These are phyloP conservation scores for Salix udensis DNA, from an alignment of 345 rosid genomes.

Conservation along the genomic window DNA sequence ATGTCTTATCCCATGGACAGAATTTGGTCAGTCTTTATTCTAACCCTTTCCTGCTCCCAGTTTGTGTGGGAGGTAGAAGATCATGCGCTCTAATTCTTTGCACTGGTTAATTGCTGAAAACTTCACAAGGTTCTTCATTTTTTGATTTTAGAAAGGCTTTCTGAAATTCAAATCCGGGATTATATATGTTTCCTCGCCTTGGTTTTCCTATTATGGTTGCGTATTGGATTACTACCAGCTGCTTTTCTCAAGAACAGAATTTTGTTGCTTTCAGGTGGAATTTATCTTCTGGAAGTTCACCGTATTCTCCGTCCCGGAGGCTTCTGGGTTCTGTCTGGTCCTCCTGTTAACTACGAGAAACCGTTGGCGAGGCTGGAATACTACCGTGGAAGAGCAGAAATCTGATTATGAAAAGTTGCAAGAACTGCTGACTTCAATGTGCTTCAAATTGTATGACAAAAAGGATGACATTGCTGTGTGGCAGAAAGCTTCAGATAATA, in stretches of 20 bases:
- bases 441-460: conserved; percentile 81
- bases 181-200: too few relatives aligned
- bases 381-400: conserved; percentile 85
- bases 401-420: conserved; percentile 78
- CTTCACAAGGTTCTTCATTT: neutral
- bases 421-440: conserved; percentile 76
- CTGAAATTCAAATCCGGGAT: neutral
- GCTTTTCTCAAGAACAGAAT: conserved; percentile 6
- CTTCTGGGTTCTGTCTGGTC: conserved; percentile 97
- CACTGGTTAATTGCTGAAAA: neutral
- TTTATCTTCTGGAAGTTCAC: conserved; percentile 85
- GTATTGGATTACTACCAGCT: neutral
- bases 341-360: conserved; percentile 86
- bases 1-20: conserved; percentile 99
- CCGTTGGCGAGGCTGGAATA: conserved; percentile 98
- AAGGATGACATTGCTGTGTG: conserved; percentile 95
- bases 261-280: conserved; percentile 61
- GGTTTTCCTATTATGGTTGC: neutral
- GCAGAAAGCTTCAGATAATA: conserved; percentile 69
- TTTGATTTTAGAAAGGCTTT: neutral
- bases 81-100: neutral
- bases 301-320: conserved; percentile 98
- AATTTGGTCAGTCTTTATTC: conserved; percentile 58
- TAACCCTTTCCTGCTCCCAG: neutral
- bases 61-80: neutral